phyloP scores from a whole-genome alignment of 2,329 filamentous ascomycete genomes.

The Anthostomella pinea region DNA sequence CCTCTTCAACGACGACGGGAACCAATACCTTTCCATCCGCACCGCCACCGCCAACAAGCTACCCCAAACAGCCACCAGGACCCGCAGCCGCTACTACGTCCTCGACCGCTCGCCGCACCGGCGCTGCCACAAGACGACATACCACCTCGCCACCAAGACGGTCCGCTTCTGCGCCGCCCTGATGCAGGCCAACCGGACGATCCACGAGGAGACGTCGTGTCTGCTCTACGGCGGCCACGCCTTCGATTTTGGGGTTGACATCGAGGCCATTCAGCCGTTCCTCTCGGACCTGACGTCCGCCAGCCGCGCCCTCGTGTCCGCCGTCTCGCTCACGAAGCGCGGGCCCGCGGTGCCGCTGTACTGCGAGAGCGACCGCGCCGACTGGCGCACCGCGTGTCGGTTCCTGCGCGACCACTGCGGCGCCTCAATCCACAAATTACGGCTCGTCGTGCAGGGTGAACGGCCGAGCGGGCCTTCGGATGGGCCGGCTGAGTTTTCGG shows the following conservation, averaged over 20 bases:
- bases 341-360: constrained; percentile 46
- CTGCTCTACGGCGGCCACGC: constrained; percentile 54
- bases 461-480: constrained; percentile 48
- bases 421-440: constrained; percentile 42
- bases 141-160: constrained; percentile 40
- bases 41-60: constrained; percentile 29
- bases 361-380: constrained; percentile 51
- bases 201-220: constrained; percentile 55
- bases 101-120: constrained; percentile 39
- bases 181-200: constrained; percentile 43
- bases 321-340: constrained; percentile 54
- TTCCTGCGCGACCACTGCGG: constrained; percentile 39
- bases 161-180: constrained; percentile 41
- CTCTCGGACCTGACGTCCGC: constrained; percentile 52
- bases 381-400: constrained; percentile 53
- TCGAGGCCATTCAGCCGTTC: constrained; percentile 61
- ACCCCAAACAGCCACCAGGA: constrained; percentile 14
- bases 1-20: constrained; percentile 41
- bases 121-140: constrained; percentile 51
- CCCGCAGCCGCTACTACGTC: constrained; percentile 40
- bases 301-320: constrained; percentile 45
- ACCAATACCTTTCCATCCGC: constrained; percentile 38
- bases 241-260: constrained; percentile 58
- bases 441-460: constrained; percentile 54
- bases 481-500: constrained; percentile 42